phyloP scores from a whole-genome alignment of 73 alveolate species.

The Paramecium bursaria region DNA sequence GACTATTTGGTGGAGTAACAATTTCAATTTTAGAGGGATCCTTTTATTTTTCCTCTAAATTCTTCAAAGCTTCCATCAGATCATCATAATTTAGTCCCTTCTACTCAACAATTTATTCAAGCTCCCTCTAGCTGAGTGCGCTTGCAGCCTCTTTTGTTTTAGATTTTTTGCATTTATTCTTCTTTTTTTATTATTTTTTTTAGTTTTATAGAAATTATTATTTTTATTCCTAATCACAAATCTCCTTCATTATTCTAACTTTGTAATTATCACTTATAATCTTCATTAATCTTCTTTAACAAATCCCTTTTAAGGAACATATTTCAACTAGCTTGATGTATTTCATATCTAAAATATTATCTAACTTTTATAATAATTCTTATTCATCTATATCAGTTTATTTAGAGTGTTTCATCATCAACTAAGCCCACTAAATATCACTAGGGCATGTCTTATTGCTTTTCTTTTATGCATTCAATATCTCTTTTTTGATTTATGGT shows the following conservation, averaged over 20 bases:
- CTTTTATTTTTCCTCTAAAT: too few relatives aligned
- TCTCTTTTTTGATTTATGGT: conserved; percentile 34
- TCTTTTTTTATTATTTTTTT: too few relatives aligned
- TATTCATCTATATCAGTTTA: conserved; percentile 18
- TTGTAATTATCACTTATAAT: conserved; percentile 40
- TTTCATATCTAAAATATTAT: neutral
- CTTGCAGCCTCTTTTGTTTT: neutral
- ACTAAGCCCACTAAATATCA: conserved; percentile 48
- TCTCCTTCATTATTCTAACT: conserved; percentile 39
- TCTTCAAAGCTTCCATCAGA: neutral
- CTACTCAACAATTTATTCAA: neutral
- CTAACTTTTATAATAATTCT: neutral
- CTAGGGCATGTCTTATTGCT: neutral
- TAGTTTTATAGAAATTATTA: too few relatives aligned
- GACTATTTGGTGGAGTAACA: neutral
- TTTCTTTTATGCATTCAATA: conserved; percentile 47
- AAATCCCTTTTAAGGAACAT: neutral
- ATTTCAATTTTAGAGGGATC: neutral
- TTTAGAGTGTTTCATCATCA: conserved; percentile 2
- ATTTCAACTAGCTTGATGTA: neutral
- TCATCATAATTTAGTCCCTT: neutral
- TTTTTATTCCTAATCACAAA: neutral
- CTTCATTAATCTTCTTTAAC: conserved; percentile 44
- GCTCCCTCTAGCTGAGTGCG: neutral
- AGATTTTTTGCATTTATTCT: too few relatives aligned